Evolutionary conservation across 768 basidiomycete species (phyloP).

Genomic region (Mrakia blollopis): DNA sequence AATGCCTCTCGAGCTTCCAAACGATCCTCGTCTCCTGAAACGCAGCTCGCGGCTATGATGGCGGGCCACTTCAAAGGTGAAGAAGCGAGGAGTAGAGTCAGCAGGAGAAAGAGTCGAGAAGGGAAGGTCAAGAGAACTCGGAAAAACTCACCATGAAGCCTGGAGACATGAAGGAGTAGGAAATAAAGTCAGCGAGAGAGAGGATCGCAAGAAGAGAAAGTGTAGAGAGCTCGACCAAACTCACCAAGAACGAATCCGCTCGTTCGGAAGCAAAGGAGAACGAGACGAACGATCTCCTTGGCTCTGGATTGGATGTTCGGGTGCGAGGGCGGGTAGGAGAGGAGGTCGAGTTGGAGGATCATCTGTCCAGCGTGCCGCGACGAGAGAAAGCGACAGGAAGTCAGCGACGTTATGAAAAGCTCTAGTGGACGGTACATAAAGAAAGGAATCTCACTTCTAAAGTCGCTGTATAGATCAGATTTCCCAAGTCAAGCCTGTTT

Average conservation of each 20-base stretch:
- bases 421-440: too few relatives aligned
- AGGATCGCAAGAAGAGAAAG: not conserved
- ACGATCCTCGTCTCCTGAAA: not conserved
- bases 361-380: not conserved
- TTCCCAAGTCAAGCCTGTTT: conserved; percentile 10
- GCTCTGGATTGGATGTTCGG: conserved; percentile 4
- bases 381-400: not conserved
- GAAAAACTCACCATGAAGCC: conserved; percentile 1
- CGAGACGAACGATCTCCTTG: conserved; percentile 13
- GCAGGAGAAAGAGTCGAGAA: not conserved
- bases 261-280: not conserved
- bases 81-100: not conserved
- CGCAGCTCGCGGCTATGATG: not conserved
- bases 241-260: not conserved
- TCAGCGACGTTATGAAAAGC: too few relatives aligned
- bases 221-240: too few relatives aligned
- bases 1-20: not conserved
- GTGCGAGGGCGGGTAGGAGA: not conserved
- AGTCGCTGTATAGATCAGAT: not conserved
- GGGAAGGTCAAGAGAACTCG: too few relatives aligned
- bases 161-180: not conserved
- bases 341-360: conserved; percentile 6
- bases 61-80: not conserved
- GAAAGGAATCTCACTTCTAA: not conserved
- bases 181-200: not conserved